Evolutionary conservation across 805 yeast genomes (phyloP), one percentile per base, ranked within the genome.

Genomic region (Yarrowia divulgata): DNA sequence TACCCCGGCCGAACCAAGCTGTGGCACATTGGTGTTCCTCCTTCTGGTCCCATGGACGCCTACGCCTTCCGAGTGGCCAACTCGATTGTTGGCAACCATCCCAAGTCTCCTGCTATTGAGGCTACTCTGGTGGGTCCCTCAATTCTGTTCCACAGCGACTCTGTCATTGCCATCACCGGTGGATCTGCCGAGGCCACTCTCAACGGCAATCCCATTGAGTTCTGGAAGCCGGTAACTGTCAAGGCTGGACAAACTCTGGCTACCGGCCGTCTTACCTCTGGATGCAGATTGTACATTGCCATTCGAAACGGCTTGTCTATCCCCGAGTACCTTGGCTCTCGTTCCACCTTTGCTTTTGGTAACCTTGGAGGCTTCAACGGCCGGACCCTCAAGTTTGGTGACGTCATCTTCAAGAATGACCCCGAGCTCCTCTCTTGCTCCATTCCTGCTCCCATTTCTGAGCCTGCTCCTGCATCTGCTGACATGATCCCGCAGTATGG

Each of bases 31-130:
- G 99, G 99, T 78, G 98, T 94, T 69, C 99, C 99, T 34, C 98
- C 98, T 8, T 91, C 97, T 49, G 99, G 99, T 57, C 97, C 98
- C 70, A 95, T 94, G 98, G 99, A 94, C 80, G 86, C 88, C 71
- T 93, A 88, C 75, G 88, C 98, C 5, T 93, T 93, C 82, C 85
- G 97, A 75, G 78, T 91, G 71, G 97, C 97, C 23, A 94, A 94
- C 82, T 83, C 90, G 76, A 87, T 91, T 75, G 98, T 94, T 55
- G 98, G 98, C 71, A 95, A 94, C 79, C 85, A 88, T 73, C 80
- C 83, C 72, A 81, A 84, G 55, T 90, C 97, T 12, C 97, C 98
- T 7, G 97, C 96, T 43, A 84, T 94, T 76, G 99, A 94, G 80
- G 83, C 91, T 70, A 95, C 98, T 1, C 81, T 94, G 74, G 85